A percentile compares a stretch with the other conserved stretches of the same genome.
phyloP scores from a whole-genome alignment of 2,329 filamentous ascomycete genomes.

The Metarhizium guizhouense region DNA sequence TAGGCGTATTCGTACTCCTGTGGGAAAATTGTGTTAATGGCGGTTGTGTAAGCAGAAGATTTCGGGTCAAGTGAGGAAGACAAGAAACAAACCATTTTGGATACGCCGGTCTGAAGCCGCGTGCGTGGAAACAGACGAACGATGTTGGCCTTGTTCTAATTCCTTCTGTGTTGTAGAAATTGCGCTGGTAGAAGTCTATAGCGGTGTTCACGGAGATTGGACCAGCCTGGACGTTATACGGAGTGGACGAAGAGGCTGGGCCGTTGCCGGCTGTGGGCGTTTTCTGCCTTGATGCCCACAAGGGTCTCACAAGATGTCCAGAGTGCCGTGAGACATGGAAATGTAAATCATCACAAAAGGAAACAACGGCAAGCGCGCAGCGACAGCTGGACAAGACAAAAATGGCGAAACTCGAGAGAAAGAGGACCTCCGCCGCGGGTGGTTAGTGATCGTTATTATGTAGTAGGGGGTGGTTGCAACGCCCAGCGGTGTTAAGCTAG shows the following conservation, averaged over 20 bases:
- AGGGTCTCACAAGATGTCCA: neutral
- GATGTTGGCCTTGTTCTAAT: too few relatives aligned
- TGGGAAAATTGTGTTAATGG: neutral
- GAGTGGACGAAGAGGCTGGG: constrained; percentile 3
- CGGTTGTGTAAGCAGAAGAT: neutral
- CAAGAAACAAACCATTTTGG: constrained; percentile 2
- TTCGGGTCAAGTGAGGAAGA: neutral
- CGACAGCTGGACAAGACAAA: constrained; percentile 23
- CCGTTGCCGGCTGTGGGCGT: constrained; percentile 29
- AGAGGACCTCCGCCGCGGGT: constrained; percentile 27
- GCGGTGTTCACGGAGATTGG: neutral
- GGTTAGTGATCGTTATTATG: constrained; percentile 38
- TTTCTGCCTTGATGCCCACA: constrained; percentile 6
- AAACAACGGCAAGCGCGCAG: constrained; percentile 14
- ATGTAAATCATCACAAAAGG: neutral
- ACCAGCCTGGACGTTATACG: too few relatives aligned
- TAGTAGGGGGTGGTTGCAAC: constrained; percentile 18
- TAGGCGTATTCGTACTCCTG: constrained; percentile 30
- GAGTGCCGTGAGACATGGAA: constrained; percentile 16
- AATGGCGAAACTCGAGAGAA: constrained; percentile 33
- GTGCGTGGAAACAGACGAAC: neutral
- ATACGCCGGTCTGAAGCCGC: neutral
- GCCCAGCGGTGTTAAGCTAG: neutral
- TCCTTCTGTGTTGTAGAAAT: too few relatives aligned
- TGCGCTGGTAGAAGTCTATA: neutral